Evolutionary conservation across 2,329 filamentous ascomycete genomes (phyloP).

Genomic region (Ascochyta pisi): DNA sequence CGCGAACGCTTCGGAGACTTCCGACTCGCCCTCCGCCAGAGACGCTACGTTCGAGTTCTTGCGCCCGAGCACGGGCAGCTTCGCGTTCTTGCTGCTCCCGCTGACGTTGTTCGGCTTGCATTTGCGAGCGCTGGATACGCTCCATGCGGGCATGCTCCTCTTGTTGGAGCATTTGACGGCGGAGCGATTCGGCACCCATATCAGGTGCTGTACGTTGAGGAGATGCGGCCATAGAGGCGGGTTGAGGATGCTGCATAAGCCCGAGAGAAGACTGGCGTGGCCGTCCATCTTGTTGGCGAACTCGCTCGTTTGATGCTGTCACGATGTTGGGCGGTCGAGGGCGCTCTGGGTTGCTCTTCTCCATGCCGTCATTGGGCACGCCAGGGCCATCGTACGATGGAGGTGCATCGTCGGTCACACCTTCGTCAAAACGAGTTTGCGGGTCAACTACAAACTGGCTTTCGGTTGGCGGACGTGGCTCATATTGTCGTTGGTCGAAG

Average conservation of each 20-base stretch:
- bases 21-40: slow-evolving; percentile 41
- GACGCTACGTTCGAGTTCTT: slow-evolving; percentile 45
- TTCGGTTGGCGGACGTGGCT: slow-evolving; percentile 11
- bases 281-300: slow-evolving; percentile 28
- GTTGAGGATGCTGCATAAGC: slow-evolving; percentile 48
- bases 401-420: slow-evolving; percentile 40
- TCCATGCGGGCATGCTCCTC: slow-evolving; percentile 44
- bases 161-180: slow-evolving; percentile 43
- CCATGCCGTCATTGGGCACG: slow-evolving; percentile 38
- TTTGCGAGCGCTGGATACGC: slow-evolving; percentile 37
- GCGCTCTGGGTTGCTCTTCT: slow-evolving; percentile 38
- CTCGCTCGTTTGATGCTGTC: slow-evolving; percentile 20
- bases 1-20: slow-evolving; percentile 40
- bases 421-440: slow-evolving; percentile 30
- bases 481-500: slow-evolving; percentile 4
- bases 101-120: slow-evolving; percentile 29
- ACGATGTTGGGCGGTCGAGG: slow-evolving; percentile 41
- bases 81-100: slow-evolving; percentile 39
- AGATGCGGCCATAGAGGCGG: slow-evolving; percentile 50
- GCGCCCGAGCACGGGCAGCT: slow-evolving; percentile 39
- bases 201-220: slow-evolving; percentile 45
- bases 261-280: slow-evolving; percentile 42
- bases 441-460: slow-evolving; percentile 8
- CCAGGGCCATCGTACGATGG: slow-evolving; percentile 45
- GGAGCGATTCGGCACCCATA: slow-evolving; percentile 47